Conservation (phyloP, 192 early-diverging fungal species). For the Jimgerdemannia flammicorona region DNA sequence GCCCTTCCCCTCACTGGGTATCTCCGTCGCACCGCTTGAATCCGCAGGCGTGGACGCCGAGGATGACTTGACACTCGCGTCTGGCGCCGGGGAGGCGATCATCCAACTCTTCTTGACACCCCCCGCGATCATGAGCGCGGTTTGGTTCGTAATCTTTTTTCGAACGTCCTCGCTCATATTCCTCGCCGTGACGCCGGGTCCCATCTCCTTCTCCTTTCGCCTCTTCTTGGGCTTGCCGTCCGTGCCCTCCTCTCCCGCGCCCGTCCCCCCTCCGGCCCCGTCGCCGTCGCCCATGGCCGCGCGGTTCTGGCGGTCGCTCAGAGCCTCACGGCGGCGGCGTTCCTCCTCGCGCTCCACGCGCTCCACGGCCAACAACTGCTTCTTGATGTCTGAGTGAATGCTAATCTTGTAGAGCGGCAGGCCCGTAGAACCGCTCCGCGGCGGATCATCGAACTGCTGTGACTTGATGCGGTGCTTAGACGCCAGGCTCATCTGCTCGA, state of each 20-base stretch:
- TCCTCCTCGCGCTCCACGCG: constrained; percentile 65
- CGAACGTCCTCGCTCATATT: constrained; percentile 17
- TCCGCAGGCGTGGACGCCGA: constrained; percentile 22
- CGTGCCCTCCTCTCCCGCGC: constrained; percentile 13
- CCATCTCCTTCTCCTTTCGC: constrained; percentile 38
- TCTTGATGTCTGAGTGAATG: constrained; percentile 61
- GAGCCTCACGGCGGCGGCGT: constrained; percentile 45
- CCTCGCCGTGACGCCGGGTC: constrained; percentile 19
- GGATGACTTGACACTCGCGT: constrained; percentile 6
- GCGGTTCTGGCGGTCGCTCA: constrained; percentile 40
- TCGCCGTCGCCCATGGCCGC: constrained; percentile 26
- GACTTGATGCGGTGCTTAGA: constrained; percentile 68
- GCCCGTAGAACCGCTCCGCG: constrained; percentile 38
- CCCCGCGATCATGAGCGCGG: constrained; percentile 39
- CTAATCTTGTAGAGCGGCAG: constrained; percentile 67
- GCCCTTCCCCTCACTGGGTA: neutral
- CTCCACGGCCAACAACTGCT: constrained; percentile 68
- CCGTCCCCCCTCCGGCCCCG: constrained; percentile 38
- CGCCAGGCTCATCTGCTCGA: constrained; percentile 67
- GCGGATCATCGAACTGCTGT: constrained; percentile 56
- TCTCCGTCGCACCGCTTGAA: constrained; percentile 13
- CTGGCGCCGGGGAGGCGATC: constrained; percentile 28
- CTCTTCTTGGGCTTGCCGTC: constrained; percentile 37
- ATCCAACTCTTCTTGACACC: constrained; percentile 40
- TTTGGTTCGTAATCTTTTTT: constrained; percentile 33